These are phyloP conservation scores for Tetragonia tetragonoides DNA, from an alignment of 148 eudicot genomes.

Conservation along the genomic window DNA sequence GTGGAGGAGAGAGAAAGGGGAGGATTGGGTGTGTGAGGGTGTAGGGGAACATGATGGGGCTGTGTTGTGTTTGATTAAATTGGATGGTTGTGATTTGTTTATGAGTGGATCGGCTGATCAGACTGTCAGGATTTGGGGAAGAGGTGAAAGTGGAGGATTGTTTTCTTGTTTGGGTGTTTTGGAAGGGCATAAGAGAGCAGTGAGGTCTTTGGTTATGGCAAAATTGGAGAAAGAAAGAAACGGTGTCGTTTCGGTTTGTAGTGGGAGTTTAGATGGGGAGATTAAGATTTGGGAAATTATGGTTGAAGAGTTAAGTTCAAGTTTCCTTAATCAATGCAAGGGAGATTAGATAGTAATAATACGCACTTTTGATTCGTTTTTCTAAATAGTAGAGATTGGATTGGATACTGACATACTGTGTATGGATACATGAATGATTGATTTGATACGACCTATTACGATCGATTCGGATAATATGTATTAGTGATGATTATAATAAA, in stretches of 20 bases:
- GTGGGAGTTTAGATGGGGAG: slow-evolving; percentile 45
- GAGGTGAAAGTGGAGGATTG: background rate
- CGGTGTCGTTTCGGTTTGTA: slow-evolving; percentile 28
- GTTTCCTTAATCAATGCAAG: background rate
- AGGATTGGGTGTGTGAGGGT: slow-evolving; percentile 19
- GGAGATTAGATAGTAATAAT: background rate
- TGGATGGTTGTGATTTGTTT: slow-evolving; percentile 28
- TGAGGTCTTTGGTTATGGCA: slow-evolving; percentile 33
- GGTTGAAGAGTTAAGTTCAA: background rate
- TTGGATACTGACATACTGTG: no score
- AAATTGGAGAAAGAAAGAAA: background rate
- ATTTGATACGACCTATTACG: no score
- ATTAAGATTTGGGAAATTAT: slow-evolving; percentile 32
- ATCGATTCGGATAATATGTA: no score
- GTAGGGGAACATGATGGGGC: slow-evolving; percentile 33
- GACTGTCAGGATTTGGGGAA: slow-evolving; percentile 39
- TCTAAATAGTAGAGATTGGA: no score
- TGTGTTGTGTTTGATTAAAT: slow-evolving; percentile 33
- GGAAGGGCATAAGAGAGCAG: slow-evolving; percentile 38
- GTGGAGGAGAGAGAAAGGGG: slow-evolving; percentile 28
- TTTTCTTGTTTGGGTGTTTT: slow-evolving; percentile 34
- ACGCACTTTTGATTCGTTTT: no score
- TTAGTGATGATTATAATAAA: no score
- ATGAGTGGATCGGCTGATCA: slow-evolving; percentile 43
- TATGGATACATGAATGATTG: no score